Base-by-base conservation (phyloP, 1,284 basidiomycete genomes). In the Puccinia horiana region DNA sequence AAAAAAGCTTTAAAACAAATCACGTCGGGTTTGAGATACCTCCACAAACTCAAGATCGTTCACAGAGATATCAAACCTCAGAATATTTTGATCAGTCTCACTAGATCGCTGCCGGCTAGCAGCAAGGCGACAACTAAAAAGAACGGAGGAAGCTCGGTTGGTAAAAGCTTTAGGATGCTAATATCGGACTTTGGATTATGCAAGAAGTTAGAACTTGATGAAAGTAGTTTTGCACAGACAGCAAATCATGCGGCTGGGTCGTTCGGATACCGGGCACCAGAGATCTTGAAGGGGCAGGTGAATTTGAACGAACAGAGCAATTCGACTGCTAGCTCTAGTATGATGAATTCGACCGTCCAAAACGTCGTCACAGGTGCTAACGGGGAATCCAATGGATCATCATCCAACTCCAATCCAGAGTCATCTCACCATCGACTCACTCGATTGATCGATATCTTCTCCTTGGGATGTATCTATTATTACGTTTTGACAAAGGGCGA, bases 41-140 rank as follows among this genome's bases (percentile, higher is more conserved):
- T 99, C 12, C 96, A 99, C 86, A 93, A 91, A 35, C 91, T 99
- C 85, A 98, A 97, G 88, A 94, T 99, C 84, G 92, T 99, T 32
- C 97, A 99, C 88, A 92, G 97, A 40, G 96, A 99, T 87, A 97
- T 99, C 88, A 99, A 99, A 86, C 96, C 96, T 4, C 96, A 97
- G 87, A 99, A 99, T 86, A 98, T 99, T 81, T 90, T 99, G 11
- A 91, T 98, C n/a, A 94, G 93, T 8, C 88, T 89, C 35, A 90
- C 91, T 23, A 92, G 49, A 92, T 85, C 84, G 14, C 32, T 35
- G 42, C 37, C 65, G 1, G 32, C n/a, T 65, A 49, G 42, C 23
- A 69, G 52, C 49, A 79, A 79, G 47, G 18, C 32, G 2, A 58
- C 44, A 47, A 63, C 69, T 23, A 56, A 58, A 23, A 44, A 37